These are phyloP conservation scores for Populus hybrid DNA, from an alignment of 441 rosid species.

Conservation along the genomic window DNA sequence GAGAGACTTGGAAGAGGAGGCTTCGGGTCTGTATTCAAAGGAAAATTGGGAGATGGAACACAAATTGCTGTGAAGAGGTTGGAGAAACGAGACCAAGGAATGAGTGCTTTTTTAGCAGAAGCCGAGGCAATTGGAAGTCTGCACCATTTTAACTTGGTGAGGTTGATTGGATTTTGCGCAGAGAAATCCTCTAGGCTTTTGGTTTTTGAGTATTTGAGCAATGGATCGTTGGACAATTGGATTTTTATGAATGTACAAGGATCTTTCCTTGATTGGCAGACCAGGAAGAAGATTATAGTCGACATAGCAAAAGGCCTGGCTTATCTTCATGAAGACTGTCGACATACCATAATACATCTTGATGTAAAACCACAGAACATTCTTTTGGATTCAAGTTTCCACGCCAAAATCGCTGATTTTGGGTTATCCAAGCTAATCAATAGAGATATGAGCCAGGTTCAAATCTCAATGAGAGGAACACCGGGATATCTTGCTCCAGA, in stretches of 20 bases:
- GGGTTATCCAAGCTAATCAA: constrained; percentile 8
- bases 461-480: constrained; percentile 22
- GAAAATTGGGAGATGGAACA: constrained; percentile 8
- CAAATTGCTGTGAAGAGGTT: constrained; percentile 22
- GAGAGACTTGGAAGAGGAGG: constrained; percentile 19
- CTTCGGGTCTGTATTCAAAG: constrained; percentile 17
- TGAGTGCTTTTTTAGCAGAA: constrained; percentile 17
- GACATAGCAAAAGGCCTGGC: constrained; percentile 23
- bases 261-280: constrained; percentile 12
- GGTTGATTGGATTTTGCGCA: constrained; percentile 20
- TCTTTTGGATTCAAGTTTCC: neutral
- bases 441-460: constrained; percentile 17
- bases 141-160: constrained; percentile 22
- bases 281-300: constrained; percentile 16
- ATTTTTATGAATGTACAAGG: neutral
- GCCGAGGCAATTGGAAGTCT: constrained; percentile 22
- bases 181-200: constrained; percentile 19
- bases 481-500: constrained; percentile 23
- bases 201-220: constrained; percentile 19
- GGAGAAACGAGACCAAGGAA: constrained; percentile 3
- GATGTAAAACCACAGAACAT: constrained; percentile 28
- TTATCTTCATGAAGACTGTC: constrained; percentile 26
- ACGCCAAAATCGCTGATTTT: neutral
- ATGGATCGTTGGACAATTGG: constrained; percentile 21
- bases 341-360: constrained; percentile 17